Evolutionary conservation across 345 rosid species (phyloP).

Genomic region (Populus alba): DNA sequence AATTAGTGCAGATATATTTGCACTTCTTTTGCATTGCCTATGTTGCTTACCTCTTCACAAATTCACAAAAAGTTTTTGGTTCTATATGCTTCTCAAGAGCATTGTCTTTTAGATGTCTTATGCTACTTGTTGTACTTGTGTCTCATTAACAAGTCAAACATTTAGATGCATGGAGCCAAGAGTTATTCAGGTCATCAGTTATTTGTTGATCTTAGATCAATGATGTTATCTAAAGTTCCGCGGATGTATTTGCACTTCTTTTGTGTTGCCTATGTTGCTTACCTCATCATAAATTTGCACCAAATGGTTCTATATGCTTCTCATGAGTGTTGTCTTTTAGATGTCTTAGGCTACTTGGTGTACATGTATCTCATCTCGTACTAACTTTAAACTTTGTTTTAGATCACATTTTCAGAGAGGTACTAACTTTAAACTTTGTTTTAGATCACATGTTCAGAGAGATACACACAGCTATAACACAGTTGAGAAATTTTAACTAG

Average conservation of each 20-base stretch:
- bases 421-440: not conserved
- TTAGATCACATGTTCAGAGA: not conserved
- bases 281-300: not conserved
- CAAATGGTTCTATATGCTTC: not conserved
- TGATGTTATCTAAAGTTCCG: not conserved
- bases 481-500: not conserved
- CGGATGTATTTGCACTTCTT: not conserved
- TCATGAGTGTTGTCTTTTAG: not conserved
- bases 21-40: not conserved
- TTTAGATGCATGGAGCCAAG: not conserved
- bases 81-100: not conserved
- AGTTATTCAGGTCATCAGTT: not conserved
- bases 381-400: not conserved
- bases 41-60: not conserved
- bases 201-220: not conserved
- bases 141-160: not conserved
- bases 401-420: too few species aligned
- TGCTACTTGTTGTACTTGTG: not conserved
- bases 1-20: not conserved
- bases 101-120: not conserved
- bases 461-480: not conserved
- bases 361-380: not conserved
- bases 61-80: not conserved
- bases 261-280: not conserved
- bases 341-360: not conserved